Evolutionary conservation across 2,329 filamentous ascomycete species (phyloP).

Genomic region (Parafenestella ontariensis): DNA sequence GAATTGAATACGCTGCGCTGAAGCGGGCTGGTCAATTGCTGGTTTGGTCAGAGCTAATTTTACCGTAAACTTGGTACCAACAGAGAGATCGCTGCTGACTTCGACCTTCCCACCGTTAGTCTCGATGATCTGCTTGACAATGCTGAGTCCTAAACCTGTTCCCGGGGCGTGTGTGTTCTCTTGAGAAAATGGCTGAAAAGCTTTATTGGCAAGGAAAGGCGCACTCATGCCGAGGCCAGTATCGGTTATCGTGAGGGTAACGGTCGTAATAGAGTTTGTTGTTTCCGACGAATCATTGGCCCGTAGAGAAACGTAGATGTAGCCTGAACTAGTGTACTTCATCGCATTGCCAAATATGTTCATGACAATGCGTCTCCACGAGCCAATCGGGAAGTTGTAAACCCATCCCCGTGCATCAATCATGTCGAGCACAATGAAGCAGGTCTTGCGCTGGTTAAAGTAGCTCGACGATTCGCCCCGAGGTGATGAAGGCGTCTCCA

Average conservation of each 20-base stretch:
- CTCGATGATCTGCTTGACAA: conserved; percentile 39
- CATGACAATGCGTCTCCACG: conserved; percentile 47
- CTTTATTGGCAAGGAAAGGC: conserved; percentile 38
- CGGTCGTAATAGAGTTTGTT: conserved; percentile 8
- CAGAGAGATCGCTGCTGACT: conserved; percentile 28
- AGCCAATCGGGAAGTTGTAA: conserved; percentile 49
- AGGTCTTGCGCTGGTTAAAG: conserved; percentile 20
- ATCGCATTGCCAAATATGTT: conserved; percentile 48
- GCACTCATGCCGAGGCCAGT: conserved; percentile 45
- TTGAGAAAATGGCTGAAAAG: conserved; percentile 46
- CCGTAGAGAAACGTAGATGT: conserved; percentile 37
- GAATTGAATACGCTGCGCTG: conserved; percentile 17
- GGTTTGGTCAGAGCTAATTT: conserved; percentile 24
- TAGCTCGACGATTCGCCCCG: conserved; percentile 1
- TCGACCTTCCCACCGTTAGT: conserved; percentile 38
- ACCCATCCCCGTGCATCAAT: conserved; percentile 47
- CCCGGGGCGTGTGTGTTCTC: conserved; percentile 35
- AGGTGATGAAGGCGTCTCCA: conserved; percentile 11
- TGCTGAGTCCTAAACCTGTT: conserved; percentile 38
- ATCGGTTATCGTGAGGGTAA: conserved; percentile 48
- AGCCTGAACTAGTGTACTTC: conserved; percentile 44
- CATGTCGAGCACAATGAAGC: conserved; percentile 39
- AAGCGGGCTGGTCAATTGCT: neutral
- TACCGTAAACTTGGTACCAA: conserved; percentile 26
- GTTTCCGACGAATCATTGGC: conserved; percentile 5